Evolutionary conservation across 306 rosid genomes (phyloP).

Genomic region (Corylus heterophylla): DNA sequence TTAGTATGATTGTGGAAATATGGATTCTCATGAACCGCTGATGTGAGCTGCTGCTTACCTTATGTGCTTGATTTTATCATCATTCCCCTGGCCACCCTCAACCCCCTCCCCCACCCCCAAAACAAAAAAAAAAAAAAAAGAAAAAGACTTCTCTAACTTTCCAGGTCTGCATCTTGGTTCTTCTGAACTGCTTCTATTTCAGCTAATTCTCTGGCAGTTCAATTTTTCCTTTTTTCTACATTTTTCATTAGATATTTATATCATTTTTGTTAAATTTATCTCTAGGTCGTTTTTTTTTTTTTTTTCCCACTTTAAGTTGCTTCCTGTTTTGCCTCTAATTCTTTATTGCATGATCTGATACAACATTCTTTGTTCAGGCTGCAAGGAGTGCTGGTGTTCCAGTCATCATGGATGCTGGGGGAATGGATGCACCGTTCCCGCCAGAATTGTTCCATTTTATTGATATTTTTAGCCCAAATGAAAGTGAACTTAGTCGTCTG

Average conservation of each 20-base stretch:
- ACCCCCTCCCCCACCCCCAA: too few relatives aligned
- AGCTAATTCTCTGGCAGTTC: background rate
- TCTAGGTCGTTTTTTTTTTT: background rate
- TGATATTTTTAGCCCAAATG: constrained; percentile 89
- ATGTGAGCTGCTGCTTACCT: background rate
- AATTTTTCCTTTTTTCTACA: background rate
- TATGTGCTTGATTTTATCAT: background rate
- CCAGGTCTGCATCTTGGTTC: background rate
- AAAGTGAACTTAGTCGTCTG: constrained; percentile 76
- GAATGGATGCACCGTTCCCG: constrained; percentile 71
- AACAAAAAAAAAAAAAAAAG: too few relatives aligned
- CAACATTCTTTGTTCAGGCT: constrained; percentile 49
- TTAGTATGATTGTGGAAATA: too few relatives aligned
- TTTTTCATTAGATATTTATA: background rate
- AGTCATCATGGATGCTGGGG: constrained; percentile 86
- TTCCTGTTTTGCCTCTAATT: background rate
- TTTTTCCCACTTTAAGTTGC: background rate
- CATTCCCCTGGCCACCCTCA: background rate
- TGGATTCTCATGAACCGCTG: background rate
- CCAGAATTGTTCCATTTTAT: constrained; percentile 59
- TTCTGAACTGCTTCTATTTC: background rate
- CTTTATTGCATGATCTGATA: constrained; percentile 11
- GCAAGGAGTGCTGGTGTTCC: constrained; percentile 81
- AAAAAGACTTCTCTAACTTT: background rate
- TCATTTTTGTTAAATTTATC: background rate